Conservation (phyloP, 495 filamentous ascomycete species). For the Penicillium dipodomyicola region DNA sequence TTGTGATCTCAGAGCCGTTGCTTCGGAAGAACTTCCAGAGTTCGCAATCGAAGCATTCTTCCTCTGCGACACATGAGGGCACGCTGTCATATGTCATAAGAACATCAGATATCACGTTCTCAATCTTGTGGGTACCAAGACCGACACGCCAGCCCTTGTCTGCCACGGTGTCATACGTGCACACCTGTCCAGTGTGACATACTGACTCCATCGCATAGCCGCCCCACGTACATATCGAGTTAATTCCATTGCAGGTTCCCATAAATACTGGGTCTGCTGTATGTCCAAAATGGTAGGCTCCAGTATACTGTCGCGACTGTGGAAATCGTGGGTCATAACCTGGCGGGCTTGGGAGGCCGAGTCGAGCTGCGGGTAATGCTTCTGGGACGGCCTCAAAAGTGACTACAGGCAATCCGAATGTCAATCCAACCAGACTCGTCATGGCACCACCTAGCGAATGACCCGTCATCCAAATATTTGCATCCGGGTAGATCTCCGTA, state of each 20-base stretch:
- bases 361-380: conserved; percentile 76
- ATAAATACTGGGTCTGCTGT: conserved; percentile 95
- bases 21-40: conserved; percentile 93
- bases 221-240: conserved; percentile 82
- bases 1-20: conserved; percentile 76
- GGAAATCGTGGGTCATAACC: conserved; percentile 66
- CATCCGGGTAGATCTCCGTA: conserved; percentile 78
- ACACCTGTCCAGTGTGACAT: conserved; percentile 85
- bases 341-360: conserved; percentile 86
- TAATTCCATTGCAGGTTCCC: conserved; percentile 87
- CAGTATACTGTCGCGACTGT: conserved; percentile 68
- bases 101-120: conserved; percentile 79
- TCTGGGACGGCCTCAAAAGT: conserved; percentile 92
- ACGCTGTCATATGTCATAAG: conserved; percentile 76
- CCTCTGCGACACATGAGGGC: conserved; percentile 67
- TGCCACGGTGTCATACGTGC: conserved; percentile 84
- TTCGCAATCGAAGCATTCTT: conserved; percentile 84
- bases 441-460: conserved; percentile 92
- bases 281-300: conserved; percentile 90
- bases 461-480: conserved; percentile 83
- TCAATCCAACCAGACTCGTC: conserved; percentile 79
- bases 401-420: conserved; percentile 81
- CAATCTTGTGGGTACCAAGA: conserved; percentile 81
- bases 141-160: conserved; percentile 89
- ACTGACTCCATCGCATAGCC: conserved; percentile 91